A percentile compares a stretch with the other conserved stretches of the same genome.
These are phyloP conservation scores for Thermothielavioides terrestris DNA, from an alignment of 495 filamentous ascomycete species.

Conservation along the genomic window DNA sequence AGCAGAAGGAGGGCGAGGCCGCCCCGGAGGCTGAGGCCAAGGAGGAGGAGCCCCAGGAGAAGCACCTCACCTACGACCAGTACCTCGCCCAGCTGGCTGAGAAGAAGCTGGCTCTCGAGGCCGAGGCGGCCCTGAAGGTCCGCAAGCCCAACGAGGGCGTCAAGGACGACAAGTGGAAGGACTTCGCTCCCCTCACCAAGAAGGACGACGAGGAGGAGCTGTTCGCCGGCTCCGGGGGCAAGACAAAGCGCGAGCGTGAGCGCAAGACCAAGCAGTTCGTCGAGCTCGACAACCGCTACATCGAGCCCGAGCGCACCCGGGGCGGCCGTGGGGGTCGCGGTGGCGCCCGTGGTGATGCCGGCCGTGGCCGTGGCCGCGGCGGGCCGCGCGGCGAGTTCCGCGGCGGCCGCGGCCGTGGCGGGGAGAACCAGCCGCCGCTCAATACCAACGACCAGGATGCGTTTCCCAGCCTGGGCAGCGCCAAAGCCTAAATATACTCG, in stretches of 20 bases:
- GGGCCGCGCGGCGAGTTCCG: constrained; percentile 27
- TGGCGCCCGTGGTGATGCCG: constrained; percentile 41
- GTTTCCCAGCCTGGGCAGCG: constrained; percentile 65
- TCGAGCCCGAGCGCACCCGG: constrained; percentile 53
- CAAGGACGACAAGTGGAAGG: constrained; percentile 79
- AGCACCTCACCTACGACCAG: constrained; percentile 76
- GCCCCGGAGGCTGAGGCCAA: constrained; percentile 31
- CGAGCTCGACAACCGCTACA: constrained; percentile 74
- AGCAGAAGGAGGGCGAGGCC: constrained; percentile 51
- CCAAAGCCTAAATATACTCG: constrained; percentile 3
- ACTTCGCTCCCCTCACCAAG: constrained; percentile 67
- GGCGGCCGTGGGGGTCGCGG: constrained; percentile 49
- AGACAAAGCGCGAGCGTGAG: constrained; percentile 78
- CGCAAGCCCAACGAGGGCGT: constrained; percentile 86
- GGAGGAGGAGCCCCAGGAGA: constrained; percentile 67
- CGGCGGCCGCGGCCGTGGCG: constrained; percentile 34
- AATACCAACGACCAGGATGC: constrained; percentile 58
- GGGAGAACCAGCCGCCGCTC: constrained; percentile 33
- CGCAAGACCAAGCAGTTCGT: constrained; percentile 86
- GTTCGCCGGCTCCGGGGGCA: constrained; percentile 65
- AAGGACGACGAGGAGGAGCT: constrained; percentile 68
- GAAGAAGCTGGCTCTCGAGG: constrained; percentile 67
- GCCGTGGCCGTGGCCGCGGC: constrained; percentile 40
- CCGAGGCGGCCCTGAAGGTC: constrained; percentile 51
- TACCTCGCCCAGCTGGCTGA: constrained; percentile 83